These are phyloP conservation scores for Flaveria sonorensis DNA, from an alignment of 129 eudicot species.

Conservation along the genomic window DNA sequence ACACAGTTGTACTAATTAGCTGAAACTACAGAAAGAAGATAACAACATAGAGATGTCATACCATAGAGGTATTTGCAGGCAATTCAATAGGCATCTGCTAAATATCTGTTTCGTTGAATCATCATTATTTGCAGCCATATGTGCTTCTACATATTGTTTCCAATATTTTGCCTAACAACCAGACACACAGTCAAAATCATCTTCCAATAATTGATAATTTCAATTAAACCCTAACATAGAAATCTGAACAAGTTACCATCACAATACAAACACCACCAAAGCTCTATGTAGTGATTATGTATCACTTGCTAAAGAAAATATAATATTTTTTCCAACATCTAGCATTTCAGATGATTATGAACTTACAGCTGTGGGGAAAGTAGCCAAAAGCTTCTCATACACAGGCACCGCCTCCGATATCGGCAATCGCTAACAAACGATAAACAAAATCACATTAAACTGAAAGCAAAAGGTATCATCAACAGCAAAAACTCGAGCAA, in stretches of 20 bases:
- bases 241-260: neutral
- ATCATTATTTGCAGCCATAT: constrained; percentile 85
- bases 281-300: no score
- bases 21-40: constrained; percentile 16
- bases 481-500: neutral
- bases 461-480: neutral
- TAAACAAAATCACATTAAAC: neutral
- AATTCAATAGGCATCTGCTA: constrained; percentile 90
- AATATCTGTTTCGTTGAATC: constrained; percentile 86
- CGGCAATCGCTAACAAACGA: constrained; percentile 60
- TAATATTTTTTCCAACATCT: no score
- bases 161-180: constrained; percentile 79
- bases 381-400: constrained; percentile 81
- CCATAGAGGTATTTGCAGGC: constrained; percentile 94
- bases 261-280: neutral
- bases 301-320: no score
- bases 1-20: neutral
- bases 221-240: constrained; percentile 7
- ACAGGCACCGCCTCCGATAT: constrained; percentile 75
- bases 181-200: constrained; percentile 13
- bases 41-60: constrained; percentile 23
- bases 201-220: constrained; percentile 12
- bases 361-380: constrained; percentile 85
- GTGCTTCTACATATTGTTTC: constrained; percentile 99
- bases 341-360: neutral